Evolutionary conservation across 2,329 filamentous ascomycete species (phyloP).

Genomic region (Cladophialophora carrionii): DNA sequence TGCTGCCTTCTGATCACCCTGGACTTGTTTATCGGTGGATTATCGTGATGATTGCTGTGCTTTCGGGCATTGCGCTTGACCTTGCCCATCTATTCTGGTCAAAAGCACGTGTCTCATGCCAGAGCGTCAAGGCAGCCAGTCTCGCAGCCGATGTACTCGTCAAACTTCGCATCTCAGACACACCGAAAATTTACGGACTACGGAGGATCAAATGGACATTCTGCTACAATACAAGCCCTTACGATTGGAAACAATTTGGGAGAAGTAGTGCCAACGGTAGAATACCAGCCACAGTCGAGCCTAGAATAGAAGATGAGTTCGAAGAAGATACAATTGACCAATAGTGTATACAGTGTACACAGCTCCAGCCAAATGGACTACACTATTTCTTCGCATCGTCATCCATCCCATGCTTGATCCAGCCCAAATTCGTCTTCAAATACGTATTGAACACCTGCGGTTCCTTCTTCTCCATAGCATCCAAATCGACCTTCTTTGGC

Average conservation of each 20-base stretch:
- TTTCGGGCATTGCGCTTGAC: slow-evolving; percentile 29
- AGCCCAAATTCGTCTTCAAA: slow-evolving; percentile 52
- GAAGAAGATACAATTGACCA: too few relatives aligned
- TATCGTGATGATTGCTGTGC: slow-evolving; percentile 30
- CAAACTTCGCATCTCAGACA: neutral
- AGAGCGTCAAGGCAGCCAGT: neutral
- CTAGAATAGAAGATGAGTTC: too few relatives aligned
- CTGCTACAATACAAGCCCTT: too few relatives aligned
- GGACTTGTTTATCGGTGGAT: slow-evolving; percentile 18
- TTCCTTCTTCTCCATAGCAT: slow-evolving; percentile 18
- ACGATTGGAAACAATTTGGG: too few relatives aligned
- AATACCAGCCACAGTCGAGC: too few relatives aligned
- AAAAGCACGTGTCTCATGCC: neutral
- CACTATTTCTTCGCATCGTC: slow-evolving; percentile 61
- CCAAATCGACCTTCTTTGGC: slow-evolving; percentile 27
- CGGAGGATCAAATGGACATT: neutral
- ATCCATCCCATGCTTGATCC: slow-evolving; percentile 73
- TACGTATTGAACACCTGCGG: slow-evolving; percentile 22
- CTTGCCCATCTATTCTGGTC: slow-evolving; percentile 28
- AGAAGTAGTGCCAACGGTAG: too few relatives aligned
- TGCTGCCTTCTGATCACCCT: slow-evolving; percentile 30
- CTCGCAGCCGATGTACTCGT: neutral
- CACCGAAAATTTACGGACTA: neutral
- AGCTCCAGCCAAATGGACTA: too few relatives aligned
- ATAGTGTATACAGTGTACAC: too few relatives aligned